Conservation (phyloP, 2,329 filamentous ascomycete species). For the Zymoseptoria tritici region DNA sequence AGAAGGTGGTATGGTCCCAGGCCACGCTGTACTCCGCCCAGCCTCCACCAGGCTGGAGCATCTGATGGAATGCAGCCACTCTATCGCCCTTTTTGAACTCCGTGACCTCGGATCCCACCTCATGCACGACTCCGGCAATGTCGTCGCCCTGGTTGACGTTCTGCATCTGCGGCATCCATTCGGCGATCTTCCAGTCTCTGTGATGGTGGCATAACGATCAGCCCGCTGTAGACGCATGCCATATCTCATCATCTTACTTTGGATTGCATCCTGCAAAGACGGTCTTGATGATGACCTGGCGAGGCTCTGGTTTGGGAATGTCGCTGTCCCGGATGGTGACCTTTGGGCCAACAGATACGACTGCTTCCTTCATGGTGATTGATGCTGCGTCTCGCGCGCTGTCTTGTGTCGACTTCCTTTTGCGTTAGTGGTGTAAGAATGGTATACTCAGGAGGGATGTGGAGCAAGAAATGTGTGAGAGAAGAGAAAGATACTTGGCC, state of each 20-base stretch:
- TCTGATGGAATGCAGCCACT: constrained; percentile 50
- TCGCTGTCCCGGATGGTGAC: constrained; percentile 34
- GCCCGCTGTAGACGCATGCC: neutral
- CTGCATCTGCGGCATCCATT: constrained; percentile 11
- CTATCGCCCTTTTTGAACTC: constrained; percentile 53
- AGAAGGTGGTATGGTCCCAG: constrained; percentile 51
- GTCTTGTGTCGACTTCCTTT: neutral
- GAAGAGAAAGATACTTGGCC: constrained; percentile 6
- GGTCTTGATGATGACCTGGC: constrained; percentile 28
- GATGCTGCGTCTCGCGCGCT: neutral
- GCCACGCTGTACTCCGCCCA: constrained; percentile 57
- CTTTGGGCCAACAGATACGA: constrained; percentile 27
- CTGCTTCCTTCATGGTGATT: constrained; percentile 31
- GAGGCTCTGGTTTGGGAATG: constrained; percentile 34
- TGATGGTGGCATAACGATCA: neutral
- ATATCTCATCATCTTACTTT: constrained; percentile 9
- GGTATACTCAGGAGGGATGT: neutral
- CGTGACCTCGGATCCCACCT: constrained; percentile 47
- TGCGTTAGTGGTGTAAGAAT: neutral
- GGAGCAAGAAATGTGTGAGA: neutral
- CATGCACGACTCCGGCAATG: constrained; percentile 41
- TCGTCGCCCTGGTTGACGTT: constrained; percentile 30
- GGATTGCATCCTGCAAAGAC: constrained; percentile 28
- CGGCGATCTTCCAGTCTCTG: constrained; percentile 14
- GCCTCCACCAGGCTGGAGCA: constrained; percentile 44